These are phyloP conservation scores for Debaryomyces maramus DNA, from an alignment of 805 yeast species.

Conservation along the genomic window DNA sequence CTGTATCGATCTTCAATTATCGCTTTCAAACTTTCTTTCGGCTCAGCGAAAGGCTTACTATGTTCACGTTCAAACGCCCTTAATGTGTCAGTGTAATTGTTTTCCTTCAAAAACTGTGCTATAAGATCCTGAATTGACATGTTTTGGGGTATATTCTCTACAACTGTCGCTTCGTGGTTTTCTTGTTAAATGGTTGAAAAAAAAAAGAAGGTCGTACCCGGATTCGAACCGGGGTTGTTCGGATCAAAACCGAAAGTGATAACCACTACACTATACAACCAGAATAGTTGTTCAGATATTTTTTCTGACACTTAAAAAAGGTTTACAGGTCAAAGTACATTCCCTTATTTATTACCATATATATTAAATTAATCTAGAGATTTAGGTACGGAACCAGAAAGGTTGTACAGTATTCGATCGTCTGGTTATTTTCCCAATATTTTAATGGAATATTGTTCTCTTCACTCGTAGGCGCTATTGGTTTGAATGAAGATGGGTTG, in stretches of 20 bases:
- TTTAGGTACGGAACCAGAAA: constrained; percentile 17
- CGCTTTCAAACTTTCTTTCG: constrained; percentile 38
- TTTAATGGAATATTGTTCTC: constrained; percentile 18
- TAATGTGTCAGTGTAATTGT: constrained; percentile 48
- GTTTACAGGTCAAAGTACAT: neutral
- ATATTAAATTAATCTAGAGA: neutral
- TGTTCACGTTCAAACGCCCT: constrained; percentile 48
- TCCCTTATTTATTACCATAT: too few relatives aligned
- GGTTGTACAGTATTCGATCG: constrained; percentile 29
- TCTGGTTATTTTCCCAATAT: constrained; percentile 40
- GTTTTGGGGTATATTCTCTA: too few relatives aligned
- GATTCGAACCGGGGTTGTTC: constrained; percentile 83
- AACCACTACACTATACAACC: constrained; percentile 75
- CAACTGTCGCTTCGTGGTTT: too few relatives aligned
- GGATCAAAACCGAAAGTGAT: constrained; percentile 83
- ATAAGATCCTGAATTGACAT: constrained; percentile 39
- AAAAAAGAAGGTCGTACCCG: constrained; percentile 67
- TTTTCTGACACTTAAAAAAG: neutral
- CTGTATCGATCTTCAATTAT: constrained; percentile 39
- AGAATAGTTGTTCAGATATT: too few relatives aligned
- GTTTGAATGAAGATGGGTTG: constrained; percentile 24
- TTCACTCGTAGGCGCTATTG: constrained; percentile 26
- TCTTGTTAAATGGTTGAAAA: too few relatives aligned
- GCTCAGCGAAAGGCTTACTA: constrained; percentile 32
- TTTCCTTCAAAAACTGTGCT: constrained; percentile 58